Base-by-base conservation (phyloP, 1,284 basidiomycete genomes). In the Cerioporus squamosus region DNA sequence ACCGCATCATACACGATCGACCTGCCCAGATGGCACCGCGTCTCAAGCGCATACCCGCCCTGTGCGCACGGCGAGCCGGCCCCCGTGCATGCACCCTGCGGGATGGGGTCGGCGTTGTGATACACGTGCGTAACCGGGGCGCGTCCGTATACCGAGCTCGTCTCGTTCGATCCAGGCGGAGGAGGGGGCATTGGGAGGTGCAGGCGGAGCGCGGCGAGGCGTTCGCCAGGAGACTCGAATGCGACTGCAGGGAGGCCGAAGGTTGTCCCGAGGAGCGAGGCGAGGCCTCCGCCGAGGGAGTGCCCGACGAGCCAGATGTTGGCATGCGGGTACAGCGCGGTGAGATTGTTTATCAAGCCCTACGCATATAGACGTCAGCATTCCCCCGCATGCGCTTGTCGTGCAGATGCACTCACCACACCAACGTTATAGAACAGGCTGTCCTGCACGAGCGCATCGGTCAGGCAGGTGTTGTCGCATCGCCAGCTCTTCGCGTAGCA, bases 211-310 rank as follows among this genome's bases (percentile, higher is more conserved):
- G 97, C 93, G 3, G 97, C 92, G 45, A 97, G 81, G 14, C 88
- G 83, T 70, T 99, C 97, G 17, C 94, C 96, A 0, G 95, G 96
- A 12, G 94, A 84, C 76, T 98, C 95, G 70, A 96, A 98, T 0
- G 96, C 88, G 43, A 99, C 89, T 1, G 88, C 90, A 0, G 97
- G 97, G 2, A 94, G 81, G n/a, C 96, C 97, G 69, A 96, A 98
- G 0, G 97, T 97, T 2, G 91, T 84, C 0, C 93, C 95, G 5
- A 99, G 82, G 40, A 99, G 83, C 14, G 92, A 87, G 5, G 95
- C 91, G 10, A 98, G 78, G 0, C 91, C 87, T 1, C 97, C 97
- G 23, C 97, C 97, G 7, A 99, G 80, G 18, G 88, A 90, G 66
- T 93, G 91, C 0, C 97, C 97, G 12, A 91, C 87, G 6, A 99